Percentiles rank a stretch among this genome's conserved stretches.
phyloP scores from a whole-genome alignment of 2,329 filamentous ascomycete genomes.

The Talaromyces verruculosus region DNA sequence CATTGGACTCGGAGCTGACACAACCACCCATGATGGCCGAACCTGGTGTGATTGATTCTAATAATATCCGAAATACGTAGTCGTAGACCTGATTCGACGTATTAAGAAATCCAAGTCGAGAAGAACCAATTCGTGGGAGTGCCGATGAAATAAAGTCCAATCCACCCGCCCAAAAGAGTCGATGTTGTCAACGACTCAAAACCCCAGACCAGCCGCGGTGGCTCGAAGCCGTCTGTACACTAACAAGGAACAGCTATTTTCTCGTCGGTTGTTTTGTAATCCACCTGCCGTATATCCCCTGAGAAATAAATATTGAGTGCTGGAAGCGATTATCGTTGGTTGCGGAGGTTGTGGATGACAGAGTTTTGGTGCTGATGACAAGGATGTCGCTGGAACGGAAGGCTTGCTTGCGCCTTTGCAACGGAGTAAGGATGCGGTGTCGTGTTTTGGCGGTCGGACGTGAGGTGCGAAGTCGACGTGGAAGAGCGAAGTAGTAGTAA shows the following conservation, averaged over 20 bases:
- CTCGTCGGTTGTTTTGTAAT: neutral
- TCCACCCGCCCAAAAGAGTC: neutral
- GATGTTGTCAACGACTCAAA: conserved; percentile 5
- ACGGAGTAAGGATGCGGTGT: conserved; percentile 2
- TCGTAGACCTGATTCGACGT: neutral
- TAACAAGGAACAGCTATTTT: neutral
- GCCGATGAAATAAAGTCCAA: neutral
- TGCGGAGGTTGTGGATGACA: neutral
- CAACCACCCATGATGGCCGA: conserved; percentile 75
- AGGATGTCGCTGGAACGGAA: neutral
- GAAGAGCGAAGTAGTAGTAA: neutral
- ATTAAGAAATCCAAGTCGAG: neutral
- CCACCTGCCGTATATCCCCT: neutral
- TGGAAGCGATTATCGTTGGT: neutral
- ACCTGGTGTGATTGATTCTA: neutral
- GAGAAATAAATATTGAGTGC: neutral
- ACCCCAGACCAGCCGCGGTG: conserved; percentile 9
- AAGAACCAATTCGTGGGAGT: neutral
- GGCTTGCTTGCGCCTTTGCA: conserved; percentile 1
- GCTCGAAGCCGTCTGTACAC: conserved; percentile 10
- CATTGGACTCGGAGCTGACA: conserved; percentile 77
- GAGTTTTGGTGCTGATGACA: conserved; percentile 2
- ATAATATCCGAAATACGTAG: neutral
- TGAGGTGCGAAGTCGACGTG: neutral
- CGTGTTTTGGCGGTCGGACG: neutral